These are phyloP conservation scores for Themeda triandra DNA, from an alignment of 176 grass and related monocot genomes.

Conservation along the genomic window DNA sequence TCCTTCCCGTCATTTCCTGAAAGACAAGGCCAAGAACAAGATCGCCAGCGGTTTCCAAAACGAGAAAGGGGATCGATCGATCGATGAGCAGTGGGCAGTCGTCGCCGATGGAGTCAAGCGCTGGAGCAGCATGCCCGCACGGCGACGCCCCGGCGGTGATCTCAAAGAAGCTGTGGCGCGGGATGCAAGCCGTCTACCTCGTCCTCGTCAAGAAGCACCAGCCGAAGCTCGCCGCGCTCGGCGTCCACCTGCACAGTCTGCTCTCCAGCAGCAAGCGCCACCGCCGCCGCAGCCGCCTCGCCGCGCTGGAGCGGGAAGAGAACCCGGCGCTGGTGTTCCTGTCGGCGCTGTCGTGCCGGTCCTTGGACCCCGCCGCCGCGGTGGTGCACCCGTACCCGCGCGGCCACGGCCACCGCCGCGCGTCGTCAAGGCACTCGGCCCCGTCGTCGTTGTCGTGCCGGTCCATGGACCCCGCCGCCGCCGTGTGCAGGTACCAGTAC, in stretches of 20 bases:
- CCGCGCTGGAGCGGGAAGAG: not conserved
- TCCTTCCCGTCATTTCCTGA: not conserved
- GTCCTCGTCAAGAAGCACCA: conserved; percentile 69
- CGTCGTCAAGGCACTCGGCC: not conserved
- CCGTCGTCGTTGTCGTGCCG: conserved; percentile 42
- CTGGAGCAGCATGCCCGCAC: not conserved
- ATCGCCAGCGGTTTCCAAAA: not conserved
- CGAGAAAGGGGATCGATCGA: not conserved
- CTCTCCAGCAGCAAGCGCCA: conserved; percentile 39
- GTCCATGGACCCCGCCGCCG: conserved; percentile 53
- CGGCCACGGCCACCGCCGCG: not conserved
- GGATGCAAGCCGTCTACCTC: conserved; percentile 47
- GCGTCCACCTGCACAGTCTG: conserved; percentile 62
- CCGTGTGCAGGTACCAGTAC: conserved; percentile 53
- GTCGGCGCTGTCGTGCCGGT: conserved; percentile 36
- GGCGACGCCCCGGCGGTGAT: not conserved
- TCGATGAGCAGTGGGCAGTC: conserved; percentile 15
- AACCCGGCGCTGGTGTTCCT: conserved; percentile 25
- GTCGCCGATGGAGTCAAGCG: conserved; percentile 28
- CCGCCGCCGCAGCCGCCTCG: conserved; percentile 4
- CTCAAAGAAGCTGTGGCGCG: conserved; percentile 54
- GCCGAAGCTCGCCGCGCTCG: conserved; percentile 58
- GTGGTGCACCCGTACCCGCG: conserved; percentile 46
- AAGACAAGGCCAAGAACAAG: not conserved
- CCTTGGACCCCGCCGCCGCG: conserved; percentile 60